Conservation (phyloP, 352 stramenopile species). For the Phytophthora hybrid region DNA sequence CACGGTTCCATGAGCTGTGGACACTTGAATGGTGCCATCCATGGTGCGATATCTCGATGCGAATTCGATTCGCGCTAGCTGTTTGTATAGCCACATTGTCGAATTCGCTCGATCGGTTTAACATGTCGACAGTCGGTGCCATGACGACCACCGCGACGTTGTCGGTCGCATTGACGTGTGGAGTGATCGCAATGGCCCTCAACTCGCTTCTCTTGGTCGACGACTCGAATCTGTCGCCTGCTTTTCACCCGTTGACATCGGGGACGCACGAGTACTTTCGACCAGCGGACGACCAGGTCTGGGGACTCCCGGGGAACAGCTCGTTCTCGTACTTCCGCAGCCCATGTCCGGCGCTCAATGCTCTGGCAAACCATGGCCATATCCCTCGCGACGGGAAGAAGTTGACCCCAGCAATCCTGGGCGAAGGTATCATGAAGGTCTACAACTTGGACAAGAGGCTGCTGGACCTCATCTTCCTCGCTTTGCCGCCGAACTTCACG, state of each 20-base stretch:
- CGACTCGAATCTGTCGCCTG: neutral
- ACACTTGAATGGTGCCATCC: constrained; percentile 8
- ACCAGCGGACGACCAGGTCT: constrained; percentile 44
- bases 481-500: constrained; percentile 38
- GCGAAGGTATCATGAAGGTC: constrained; percentile 53
- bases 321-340: constrained; percentile 37
- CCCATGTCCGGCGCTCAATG: constrained; percentile 56
- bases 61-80: neutral
- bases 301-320: constrained; percentile 51
- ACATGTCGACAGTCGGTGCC: neutral
- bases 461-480: constrained; percentile 29
- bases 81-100: constrained; percentile 16
- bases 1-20: neutral
- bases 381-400: constrained; percentile 51
- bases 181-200: constrained; percentile 22
- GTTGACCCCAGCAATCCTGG: constrained; percentile 43
- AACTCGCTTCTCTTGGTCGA: constrained; percentile 27
- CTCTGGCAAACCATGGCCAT: constrained; percentile 60
- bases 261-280: constrained; percentile 58
- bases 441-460: constrained; percentile 54
- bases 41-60: neutral
- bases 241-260: constrained; percentile 4
- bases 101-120: constrained; percentile 23
- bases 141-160: constrained; percentile 12
- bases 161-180: constrained; percentile 24